Evolutionary conservation across 176 grass and related monocot species (phyloP).

Genomic region (Zizania latifolia): DNA sequence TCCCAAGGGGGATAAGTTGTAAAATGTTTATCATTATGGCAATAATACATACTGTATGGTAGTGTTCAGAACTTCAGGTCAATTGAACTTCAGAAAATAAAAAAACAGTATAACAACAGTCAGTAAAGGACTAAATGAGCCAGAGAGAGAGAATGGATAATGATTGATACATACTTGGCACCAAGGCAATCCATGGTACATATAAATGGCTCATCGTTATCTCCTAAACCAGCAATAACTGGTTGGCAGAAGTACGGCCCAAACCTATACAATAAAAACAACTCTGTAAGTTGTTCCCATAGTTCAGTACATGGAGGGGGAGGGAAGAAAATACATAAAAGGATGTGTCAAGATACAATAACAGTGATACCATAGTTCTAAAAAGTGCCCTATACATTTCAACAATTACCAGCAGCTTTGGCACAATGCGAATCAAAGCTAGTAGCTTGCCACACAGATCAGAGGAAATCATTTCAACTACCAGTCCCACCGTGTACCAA

Average conservation of each 20-base stretch:
- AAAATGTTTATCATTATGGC: not conserved
- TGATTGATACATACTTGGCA: constrained; percentile 72
- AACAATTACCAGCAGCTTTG: not conserved
- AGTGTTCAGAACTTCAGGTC: not conserved
- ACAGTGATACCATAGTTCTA: not conserved
- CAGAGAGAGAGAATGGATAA: not conserved
- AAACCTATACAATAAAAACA: constrained; percentile 46
- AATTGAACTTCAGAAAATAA: not conserved
- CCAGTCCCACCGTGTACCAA: not conserved
- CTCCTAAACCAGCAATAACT: constrained; percentile 88
- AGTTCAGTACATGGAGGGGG: not conserved
- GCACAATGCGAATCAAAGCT: not conserved
- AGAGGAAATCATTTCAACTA: not conserved
- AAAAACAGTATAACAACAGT: not conserved
- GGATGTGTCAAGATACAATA: not conserved
- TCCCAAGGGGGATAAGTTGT: not conserved
- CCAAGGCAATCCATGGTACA: constrained; percentile 96
- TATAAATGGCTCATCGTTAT: constrained; percentile 76
- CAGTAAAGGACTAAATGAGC: not conserved
- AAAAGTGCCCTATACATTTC: not conserved
- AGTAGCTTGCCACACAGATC: not conserved
- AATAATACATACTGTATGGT: not conserved
- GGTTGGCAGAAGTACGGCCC: constrained; percentile 92
- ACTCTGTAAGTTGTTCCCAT: not conserved
- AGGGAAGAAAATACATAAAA: not conserved